These are phyloP conservation scores for Cladophialophora chaetospira DNA, from an alignment of 2,329 filamentous ascomycete genomes.

Conservation along the genomic window DNA sequence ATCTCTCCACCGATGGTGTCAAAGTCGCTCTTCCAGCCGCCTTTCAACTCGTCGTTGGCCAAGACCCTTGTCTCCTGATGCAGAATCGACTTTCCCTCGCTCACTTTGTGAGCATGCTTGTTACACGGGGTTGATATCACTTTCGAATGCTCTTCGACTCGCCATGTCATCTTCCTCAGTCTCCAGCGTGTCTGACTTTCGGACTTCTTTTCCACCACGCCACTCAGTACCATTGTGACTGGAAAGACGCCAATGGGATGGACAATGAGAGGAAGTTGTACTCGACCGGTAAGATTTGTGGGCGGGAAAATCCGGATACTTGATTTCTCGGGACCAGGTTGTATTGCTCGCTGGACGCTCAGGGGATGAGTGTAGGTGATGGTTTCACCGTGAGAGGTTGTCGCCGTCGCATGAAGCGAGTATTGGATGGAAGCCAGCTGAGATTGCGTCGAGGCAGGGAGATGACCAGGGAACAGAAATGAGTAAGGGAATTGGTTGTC, in stretches of 20 bases:
- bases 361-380: constrained; percentile 69
- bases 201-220: constrained; percentile 72
- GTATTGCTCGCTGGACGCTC: constrained; percentile 75
- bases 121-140: constrained; percentile 77
- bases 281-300: constrained; percentile 85
- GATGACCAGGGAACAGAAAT: constrained; percentile 77
- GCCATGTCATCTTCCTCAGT: constrained; percentile 88
- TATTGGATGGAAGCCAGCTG: constrained; percentile 75
- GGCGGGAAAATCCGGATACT: constrained; percentile 94
- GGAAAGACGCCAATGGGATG: constrained; percentile 83
- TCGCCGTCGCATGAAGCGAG: constrained; percentile 69
- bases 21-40: constrained; percentile 86
- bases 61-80: constrained; percentile 77
- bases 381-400: constrained; percentile 61
- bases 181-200: constrained; percentile 80
- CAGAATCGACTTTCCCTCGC: constrained; percentile 68
- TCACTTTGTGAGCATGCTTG: constrained; percentile 69
- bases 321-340: constrained; percentile 78
- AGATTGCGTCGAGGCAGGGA: constrained; percentile 81
- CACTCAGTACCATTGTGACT: constrained; percentile 78
- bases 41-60: constrained; percentile 77
- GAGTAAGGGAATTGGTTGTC: constrained; percentile 85
- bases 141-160: constrained; percentile 83
- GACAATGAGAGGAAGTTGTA: constrained; percentile 78
- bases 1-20: constrained; percentile 69